phyloP scores from a whole-genome alignment of 2,329 filamentous ascomycete species.

The Ophiostoma ips region DNA sequence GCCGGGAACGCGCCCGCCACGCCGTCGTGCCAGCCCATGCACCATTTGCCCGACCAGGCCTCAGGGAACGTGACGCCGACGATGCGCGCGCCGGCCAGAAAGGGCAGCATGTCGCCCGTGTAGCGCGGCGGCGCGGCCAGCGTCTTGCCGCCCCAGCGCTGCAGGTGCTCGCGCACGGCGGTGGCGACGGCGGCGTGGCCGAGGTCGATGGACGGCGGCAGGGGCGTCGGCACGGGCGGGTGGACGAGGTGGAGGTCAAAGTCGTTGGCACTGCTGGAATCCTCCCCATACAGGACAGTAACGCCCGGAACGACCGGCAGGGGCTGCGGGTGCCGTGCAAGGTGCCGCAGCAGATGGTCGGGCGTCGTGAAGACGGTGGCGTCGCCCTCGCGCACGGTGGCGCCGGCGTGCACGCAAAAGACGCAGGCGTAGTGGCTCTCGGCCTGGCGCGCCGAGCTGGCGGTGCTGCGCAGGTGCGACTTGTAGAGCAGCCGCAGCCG shows the following conservation, averaged over 20 bases:
- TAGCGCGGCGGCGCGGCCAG: conserved; percentile 21
- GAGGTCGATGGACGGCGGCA: conserved; percentile 19
- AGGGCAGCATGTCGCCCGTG: conserved; percentile 24
- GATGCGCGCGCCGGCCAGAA: conserved; percentile 32
- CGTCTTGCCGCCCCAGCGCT: conserved; percentile 22
- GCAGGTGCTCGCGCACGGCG: conserved; percentile 22
- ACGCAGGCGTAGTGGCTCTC: conserved; percentile 26
- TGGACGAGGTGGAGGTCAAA: conserved; percentile 26
- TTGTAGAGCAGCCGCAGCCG: conserved; percentile 30
- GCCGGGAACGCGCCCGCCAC: conserved; percentile 34
- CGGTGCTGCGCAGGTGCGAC: conserved; percentile 23
- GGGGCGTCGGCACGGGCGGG: conserved; percentile 18
- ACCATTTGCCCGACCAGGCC: conserved; percentile 41
- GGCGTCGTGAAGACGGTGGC: conserved; percentile 27
- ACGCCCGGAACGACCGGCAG: conserved; percentile 24
- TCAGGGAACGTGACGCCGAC: conserved; percentile 37
- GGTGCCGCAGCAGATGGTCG: conserved; percentile 25
- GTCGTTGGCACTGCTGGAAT: conserved; percentile 14
- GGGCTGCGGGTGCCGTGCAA: conserved; percentile 27
- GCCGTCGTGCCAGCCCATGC: conserved; percentile 43
- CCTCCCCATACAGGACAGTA: conserved; percentile 23
- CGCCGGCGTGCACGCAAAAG: conserved; percentile 23
- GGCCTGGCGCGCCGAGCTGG: conserved; percentile 15
- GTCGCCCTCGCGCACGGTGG: conserved; percentile 25
- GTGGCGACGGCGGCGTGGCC: conserved; percentile 22